A percentile compares a stretch with the other conserved stretches of the same genome.
Evolutionary conservation across 2,329 filamentous ascomycete genomes (phyloP).

Genomic region (Coleophoma cylindrospora): DNA sequence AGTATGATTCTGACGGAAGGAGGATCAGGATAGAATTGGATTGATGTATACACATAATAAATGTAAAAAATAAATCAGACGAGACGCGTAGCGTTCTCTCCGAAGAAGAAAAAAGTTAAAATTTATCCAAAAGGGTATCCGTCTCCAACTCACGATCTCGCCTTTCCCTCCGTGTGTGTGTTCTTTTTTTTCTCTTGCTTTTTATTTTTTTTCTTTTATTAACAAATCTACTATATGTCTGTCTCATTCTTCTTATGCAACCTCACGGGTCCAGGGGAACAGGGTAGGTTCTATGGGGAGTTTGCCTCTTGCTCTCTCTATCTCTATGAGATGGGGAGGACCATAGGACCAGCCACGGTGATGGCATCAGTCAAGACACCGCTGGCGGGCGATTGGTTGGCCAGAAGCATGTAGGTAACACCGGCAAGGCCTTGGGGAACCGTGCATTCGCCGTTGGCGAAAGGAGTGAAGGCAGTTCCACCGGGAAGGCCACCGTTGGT

Average conservation of each 20-base stretch:
- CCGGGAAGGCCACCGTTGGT: conserved; percentile 54
- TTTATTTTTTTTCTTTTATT: neutral
- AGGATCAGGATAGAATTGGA: conserved; percentile 18
- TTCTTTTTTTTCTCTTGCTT: neutral
- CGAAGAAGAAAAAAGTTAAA: too few species aligned
- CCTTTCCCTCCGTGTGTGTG: too few species aligned
- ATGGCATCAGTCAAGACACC: conserved; percentile 55
- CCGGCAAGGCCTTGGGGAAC: conserved; percentile 59
- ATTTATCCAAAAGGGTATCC: too few species aligned
- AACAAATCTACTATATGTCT: neutral
- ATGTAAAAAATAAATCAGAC: neutral
- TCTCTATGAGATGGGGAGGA: conserved; percentile 34
- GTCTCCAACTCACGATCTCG: too few species aligned
- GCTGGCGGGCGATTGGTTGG: conserved; percentile 43
- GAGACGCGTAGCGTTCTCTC: too few species aligned
- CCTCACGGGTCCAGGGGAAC: too few species aligned
- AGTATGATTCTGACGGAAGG: neutral
- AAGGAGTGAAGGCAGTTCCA: conserved; percentile 54
- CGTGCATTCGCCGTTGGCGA: conserved; percentile 50
- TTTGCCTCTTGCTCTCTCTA: too few species aligned
- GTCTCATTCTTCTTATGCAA: neutral
- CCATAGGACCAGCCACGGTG: conserved; percentile 61
- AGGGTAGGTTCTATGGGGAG: too few species aligned
- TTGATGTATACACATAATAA: conserved; percentile 9
- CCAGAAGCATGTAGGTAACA: conserved; percentile 63